Evolutionary conservation across 2,329 filamentous ascomycete species (phyloP).

Genomic region (Teratosphaeria viscida): DNA sequence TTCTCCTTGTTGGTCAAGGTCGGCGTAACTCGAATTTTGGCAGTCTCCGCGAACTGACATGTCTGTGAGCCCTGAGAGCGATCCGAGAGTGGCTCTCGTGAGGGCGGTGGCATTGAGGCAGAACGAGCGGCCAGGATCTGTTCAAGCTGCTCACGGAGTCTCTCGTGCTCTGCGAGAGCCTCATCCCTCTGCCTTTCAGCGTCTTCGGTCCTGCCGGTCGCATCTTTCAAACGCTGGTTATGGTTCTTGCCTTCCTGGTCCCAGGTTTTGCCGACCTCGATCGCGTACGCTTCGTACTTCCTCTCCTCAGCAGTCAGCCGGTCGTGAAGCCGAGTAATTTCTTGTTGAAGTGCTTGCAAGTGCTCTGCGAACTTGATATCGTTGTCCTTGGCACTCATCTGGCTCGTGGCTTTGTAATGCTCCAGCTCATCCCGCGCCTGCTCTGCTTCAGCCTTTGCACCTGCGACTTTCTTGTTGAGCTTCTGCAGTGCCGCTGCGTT

Average conservation of each 20-base stretch:
- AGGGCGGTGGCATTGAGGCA: background rate
- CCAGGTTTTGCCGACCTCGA: background rate
- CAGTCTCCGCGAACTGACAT: background rate
- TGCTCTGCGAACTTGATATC: background rate
- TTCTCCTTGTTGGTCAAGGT: conserved; percentile 5
- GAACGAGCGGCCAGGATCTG: background rate
- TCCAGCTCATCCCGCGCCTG: background rate
- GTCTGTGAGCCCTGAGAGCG: background rate
- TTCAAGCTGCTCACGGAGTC: conserved; percentile 4
- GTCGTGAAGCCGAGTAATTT: background rate
- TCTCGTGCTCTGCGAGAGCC: conserved; percentile 3
- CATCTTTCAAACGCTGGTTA: conserved; percentile 1
- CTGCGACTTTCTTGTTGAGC: background rate
- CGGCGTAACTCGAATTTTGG: conserved; percentile 2
- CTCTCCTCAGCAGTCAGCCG: conserved; percentile 1
- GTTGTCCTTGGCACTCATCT: background rate
- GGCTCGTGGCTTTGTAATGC: background rate
- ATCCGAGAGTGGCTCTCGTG: background rate
- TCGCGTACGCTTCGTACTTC: background rate
- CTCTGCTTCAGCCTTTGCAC: background rate
- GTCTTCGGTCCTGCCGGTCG: background rate
- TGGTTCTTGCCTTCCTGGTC: conserved; percentile 1
- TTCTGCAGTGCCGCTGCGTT: background rate
- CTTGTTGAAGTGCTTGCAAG: background rate
- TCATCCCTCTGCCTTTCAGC: conserved; percentile 4